These are phyloP conservation scores for Phyllostachys edulis DNA, from an alignment of 176 grass and related monocot genomes.

Conservation along the genomic window DNA sequence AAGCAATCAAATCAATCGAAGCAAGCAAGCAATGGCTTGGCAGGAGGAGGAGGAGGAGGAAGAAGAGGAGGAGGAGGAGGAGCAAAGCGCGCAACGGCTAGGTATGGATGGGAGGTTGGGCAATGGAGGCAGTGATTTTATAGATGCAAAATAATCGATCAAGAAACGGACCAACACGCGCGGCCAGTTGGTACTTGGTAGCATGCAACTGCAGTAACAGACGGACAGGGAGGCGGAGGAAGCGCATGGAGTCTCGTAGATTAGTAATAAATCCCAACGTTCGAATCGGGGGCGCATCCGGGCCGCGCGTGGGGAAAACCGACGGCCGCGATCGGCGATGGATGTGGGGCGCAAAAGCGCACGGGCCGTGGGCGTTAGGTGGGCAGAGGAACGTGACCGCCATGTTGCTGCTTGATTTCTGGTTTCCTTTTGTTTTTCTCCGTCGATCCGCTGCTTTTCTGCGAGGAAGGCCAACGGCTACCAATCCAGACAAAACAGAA, in stretches of 20 bases:
- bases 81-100: conserved; percentile 24
- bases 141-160: background rate
- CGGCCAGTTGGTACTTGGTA: background rate
- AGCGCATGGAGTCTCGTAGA: background rate
- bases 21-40: conserved; percentile 2
- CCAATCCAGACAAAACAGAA: background rate
- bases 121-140: conserved; percentile 25
- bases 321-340: background rate
- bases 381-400: background rate
- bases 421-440: background rate
- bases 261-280: conserved; percentile 36
- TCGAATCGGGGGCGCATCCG: conserved; percentile 24
- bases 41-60: conserved; percentile 6
- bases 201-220: too few species aligned
- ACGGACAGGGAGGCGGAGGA: background rate
- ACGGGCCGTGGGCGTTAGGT: background rate
- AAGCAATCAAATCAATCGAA: background rate
- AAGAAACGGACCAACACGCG: conserved; percentile 1
- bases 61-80: background rate
- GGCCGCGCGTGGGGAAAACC: background rate
- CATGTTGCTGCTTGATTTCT: background rate
- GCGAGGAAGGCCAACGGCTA: conserved; percentile 13
- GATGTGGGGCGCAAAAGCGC: background rate
- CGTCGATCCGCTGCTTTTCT: background rate
- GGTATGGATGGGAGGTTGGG: background rate